Evolutionary conservation across 768 basidiomycete species (phyloP), one percentile per base, ranked within the genome.

Genomic region (Lactarius indigo): DNA sequence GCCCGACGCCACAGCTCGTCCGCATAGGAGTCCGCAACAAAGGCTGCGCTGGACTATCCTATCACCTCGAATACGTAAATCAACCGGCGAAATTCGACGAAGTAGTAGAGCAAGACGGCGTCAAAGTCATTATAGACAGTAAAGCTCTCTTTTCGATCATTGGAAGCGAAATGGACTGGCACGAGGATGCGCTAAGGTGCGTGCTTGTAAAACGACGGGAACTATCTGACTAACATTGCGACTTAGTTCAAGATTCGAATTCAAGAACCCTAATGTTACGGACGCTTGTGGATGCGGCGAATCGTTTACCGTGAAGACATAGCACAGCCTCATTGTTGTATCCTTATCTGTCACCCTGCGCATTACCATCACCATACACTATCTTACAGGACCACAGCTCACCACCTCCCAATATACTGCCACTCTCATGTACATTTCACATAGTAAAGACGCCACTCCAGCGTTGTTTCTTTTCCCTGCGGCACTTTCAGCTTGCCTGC

Each of bases 141-240:
- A 98, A 96, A 77, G 97, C 97, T 30, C 78, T 99, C 69, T 98
- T 99, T 76, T 94, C 92, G 65, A 97, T 99, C 71, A 97, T 99
- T 68, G 97, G 97, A 59, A 96, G 94, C 76, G 92, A 92, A 82
- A 99, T 99, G 97, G 94, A 96, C 75, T 99, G 97, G 97, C 84
- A 87, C 66, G 97, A 98, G 79, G 94, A 96, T 75, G 77, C 87
- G 37, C 79, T 99, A 52, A 96, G 94, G 90, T 91, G 66, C 62
- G 88, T 79, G 59, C 61, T 64, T 26, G 50, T 52, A 52, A 6
- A 39, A 73, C 64, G 42, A 37, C n/a, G 26, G 18, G n/a, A 23
- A 20, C 57, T 33, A 28, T 52, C 50, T 52, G 35, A 52, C 61
- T 60, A 57, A 61, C 68, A 50, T 65, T 68, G 42, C 13, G 56